Evolutionary conservation across 2,329 filamentous ascomycete species (phyloP).

Genomic region (Alternaria metachromatica): DNA sequence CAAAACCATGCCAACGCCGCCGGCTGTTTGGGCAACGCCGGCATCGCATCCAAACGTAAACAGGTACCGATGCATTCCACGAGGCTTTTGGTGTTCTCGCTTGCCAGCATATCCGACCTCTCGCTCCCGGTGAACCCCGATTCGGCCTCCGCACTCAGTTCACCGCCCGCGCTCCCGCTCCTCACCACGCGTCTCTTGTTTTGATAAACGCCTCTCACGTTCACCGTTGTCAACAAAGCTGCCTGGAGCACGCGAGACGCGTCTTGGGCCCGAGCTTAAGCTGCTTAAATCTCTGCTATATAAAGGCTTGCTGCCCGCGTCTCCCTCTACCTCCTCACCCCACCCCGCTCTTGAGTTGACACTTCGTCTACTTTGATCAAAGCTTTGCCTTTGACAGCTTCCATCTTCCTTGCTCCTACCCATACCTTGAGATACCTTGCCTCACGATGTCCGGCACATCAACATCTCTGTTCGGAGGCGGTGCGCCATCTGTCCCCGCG

Average conservation of each 20-base stretch:
- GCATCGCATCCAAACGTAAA: background rate
- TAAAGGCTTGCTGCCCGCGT: background rate
- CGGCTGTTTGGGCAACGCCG: background rate
- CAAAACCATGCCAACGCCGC: background rate
- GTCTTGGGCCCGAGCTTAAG: background rate
- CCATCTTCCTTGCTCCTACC: background rate
- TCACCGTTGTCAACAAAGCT: background rate
- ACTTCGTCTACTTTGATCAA: background rate
- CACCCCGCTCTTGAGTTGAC: background rate
- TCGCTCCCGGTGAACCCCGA: background rate
- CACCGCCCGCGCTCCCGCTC: background rate
- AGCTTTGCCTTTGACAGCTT: background rate
- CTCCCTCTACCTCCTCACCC: background rate
- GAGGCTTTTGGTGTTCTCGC: background rate
- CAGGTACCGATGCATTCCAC: background rate
- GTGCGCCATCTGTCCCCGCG: fast-evolving
- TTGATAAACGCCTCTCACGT: background rate
- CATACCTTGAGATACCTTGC: background rate
- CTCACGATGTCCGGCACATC: background rate
- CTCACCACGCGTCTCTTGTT: background rate
- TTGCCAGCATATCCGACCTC: background rate
- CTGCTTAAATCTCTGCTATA: background rate
- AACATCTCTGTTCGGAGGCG: background rate
- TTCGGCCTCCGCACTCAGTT: background rate
- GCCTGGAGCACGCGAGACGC: background rate